Base-by-base conservation (phyloP, 1,139 yeast species). In the Kodamaea arcana region DNA sequence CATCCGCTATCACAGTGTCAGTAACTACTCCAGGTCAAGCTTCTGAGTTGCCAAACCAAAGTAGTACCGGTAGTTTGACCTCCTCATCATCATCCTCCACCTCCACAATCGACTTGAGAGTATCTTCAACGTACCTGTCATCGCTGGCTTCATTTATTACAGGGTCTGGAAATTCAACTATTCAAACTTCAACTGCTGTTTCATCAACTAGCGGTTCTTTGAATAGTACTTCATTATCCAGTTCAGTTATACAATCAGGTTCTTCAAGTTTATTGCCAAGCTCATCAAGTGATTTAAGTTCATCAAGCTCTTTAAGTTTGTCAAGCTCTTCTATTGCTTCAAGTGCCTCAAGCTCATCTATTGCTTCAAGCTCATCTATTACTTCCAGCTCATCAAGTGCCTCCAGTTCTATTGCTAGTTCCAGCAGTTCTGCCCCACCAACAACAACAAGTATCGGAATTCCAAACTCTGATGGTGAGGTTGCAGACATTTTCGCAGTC, bases 401-500 rank as follows among this genome's bases (percentile, higher is more conserved):
- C 9, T 18, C 22, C 6, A 18, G 22, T 9, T 18, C 26, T 8
- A n/a, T 12, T 6, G 6, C 26, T 7, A 24, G 26, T n/a, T 6
- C 12, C 12, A 5, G 7, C 12, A 24, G 26, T 12, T 24, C 26
- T n/a, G 11, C 7, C 6, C 32, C 37, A n/a, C 16, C 39, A 22
- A 20, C 31, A 20, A 13, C 31, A 15, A 15, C 35, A 23, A 17
- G 25, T 13, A 14, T 36, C 15, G 30, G 38, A 24, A 21, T 32
- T 29, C 18, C 37, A 11, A 38, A 26, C 14, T 32, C 36, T 16
- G 33, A 33, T 29, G 35, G 34, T 30, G 34, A 13, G 12, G 28
- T 45, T 11, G 46, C 46, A 14, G 42, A 46, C 41, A 60, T 81
- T 30, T 80, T 81, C 53, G 43, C 54, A 9, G 64, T 72, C 2